These are phyloP conservation scores for Euphorbia celastroides DNA, from an alignment of 441 rosid species.

Conservation along the genomic window DNA sequence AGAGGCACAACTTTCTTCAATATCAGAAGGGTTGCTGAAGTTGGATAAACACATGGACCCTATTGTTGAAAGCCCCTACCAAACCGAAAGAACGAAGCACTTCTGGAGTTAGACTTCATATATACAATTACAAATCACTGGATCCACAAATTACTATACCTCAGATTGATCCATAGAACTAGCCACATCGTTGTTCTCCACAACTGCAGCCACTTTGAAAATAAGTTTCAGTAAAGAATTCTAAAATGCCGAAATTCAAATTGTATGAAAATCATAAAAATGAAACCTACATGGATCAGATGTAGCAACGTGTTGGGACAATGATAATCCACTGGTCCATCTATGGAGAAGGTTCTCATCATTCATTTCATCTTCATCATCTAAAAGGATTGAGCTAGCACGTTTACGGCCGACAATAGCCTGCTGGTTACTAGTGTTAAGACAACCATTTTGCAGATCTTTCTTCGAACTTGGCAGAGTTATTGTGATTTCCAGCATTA, in stretches of 20 bases:
- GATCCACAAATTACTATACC: slow-evolving; percentile 26
- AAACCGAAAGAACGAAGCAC: slow-evolving; percentile 18
- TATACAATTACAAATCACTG: slow-evolving; percentile 15
- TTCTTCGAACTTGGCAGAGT: slow-evolving; percentile 25
- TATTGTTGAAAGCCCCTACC: slow-evolving; percentile 33
- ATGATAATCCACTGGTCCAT: slow-evolving; percentile 20
- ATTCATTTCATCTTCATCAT: slow-evolving; percentile 71
- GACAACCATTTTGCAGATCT: slow-evolving; percentile 32
- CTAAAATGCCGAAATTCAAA: slow-evolving; percentile 17
- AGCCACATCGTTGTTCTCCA: slow-evolving; percentile 21
- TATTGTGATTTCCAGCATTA: slow-evolving; percentile 25
- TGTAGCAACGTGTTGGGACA: slow-evolving; percentile 38
- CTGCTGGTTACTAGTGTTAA: slow-evolving; percentile 43
- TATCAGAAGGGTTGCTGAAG: slow-evolving; percentile 35
- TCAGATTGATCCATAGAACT: slow-evolving; percentile 24
- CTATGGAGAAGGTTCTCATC: slow-evolving; percentile 36
- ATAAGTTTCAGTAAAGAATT: slow-evolving; percentile 18
- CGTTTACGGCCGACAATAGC: slow-evolving; percentile 64
- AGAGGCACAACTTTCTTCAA: slow-evolving; percentile 70
- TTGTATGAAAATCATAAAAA: slow-evolving; percentile 6
- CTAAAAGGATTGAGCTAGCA: slow-evolving; percentile 64
- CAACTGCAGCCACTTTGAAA: slow-evolving; percentile 34
- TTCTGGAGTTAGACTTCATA: slow-evolving; percentile 7
- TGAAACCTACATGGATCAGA: slow-evolving; percentile 47
- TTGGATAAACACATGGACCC: slow-evolving; percentile 34